Conservation (phyloP, 257 asterid species). For the Jaltomata sinuosa region DNA sequence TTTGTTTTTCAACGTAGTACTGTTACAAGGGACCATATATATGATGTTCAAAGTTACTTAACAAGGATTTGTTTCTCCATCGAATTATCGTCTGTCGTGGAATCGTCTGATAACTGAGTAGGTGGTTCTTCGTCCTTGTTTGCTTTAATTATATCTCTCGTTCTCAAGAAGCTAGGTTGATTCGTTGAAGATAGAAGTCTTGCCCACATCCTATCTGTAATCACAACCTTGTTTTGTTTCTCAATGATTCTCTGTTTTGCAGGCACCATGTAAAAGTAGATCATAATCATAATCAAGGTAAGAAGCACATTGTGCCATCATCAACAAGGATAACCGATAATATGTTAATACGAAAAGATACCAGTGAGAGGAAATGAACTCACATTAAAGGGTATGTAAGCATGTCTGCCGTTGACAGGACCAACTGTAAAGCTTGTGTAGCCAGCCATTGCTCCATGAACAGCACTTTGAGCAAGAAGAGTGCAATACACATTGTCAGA, state of each 20-base stretch:
- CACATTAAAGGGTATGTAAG: slow-evolving; percentile 82
- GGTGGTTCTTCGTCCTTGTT: slow-evolving; percentile 21
- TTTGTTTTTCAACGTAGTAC: not conserved
- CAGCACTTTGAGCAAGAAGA: slow-evolving; percentile 89
- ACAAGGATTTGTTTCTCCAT: not conserved
- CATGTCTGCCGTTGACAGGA: slow-evolving; percentile 56
- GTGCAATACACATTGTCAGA: slow-evolving; percentile 88
- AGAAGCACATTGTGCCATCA: not conserved
- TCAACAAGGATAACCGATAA: not conserved
- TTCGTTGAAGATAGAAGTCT: slow-evolving; percentile 83
- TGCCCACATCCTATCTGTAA: slow-evolving; percentile 99
- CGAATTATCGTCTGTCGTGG: not conserved
- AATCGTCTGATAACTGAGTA: slow-evolving; percentile 17
- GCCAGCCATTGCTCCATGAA: slow-evolving; percentile 99
- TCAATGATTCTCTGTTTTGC: slow-evolving; percentile 60
- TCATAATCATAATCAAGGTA: not conserved
- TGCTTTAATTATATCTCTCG: slow-evolving; percentile 16
- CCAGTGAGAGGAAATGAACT: slow-evolving; percentile 12
- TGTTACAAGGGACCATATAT: not conserved
- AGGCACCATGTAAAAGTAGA: not conserved
- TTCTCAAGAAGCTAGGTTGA: slow-evolving; percentile 76
- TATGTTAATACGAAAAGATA: not conserved
- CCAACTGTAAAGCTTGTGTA: slow-evolving; percentile 80
- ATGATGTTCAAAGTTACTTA: not conserved
- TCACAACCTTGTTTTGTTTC: slow-evolving; percentile 65